A percentile compares a stretch with the other conserved stretches of the same genome.
Conservation (phyloP, 208 protist genomes). For the Kentomonas sorsogonicus region DNA sequence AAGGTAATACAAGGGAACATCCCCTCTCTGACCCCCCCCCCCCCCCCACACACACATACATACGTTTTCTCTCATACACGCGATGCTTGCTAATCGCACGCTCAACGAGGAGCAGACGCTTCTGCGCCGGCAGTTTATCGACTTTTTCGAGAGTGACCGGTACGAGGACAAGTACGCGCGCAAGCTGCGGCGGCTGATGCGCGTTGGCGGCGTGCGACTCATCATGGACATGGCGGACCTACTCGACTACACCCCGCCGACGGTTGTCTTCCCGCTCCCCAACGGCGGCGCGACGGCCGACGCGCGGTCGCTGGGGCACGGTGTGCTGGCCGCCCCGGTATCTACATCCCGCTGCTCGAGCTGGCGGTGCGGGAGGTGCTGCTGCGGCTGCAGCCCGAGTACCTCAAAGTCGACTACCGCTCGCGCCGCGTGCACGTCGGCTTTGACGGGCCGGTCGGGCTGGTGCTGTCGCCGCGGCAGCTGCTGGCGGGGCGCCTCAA, state of each 20-base stretch:
- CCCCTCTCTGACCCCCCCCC: too few relatives aligned
- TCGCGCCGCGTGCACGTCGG: constrained; percentile 82
- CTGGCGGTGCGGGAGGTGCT: constrained; percentile 90
- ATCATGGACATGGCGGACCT: constrained; percentile 92
- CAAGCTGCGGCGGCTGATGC: constrained; percentile 82
- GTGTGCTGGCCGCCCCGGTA: constrained; percentile 75
- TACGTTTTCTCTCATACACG: constrained; percentile 2
- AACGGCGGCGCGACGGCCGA: constrained; percentile 4
- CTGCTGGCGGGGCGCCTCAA: constrained; percentile 91
- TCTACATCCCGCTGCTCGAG: constrained; percentile 90
- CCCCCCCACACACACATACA: constrained; percentile 8
- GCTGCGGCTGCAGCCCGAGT: constrained; percentile 59
- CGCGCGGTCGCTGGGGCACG: constrained; percentile 44
- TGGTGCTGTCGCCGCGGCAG: constrained; percentile 92
- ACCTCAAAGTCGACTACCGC: constrained; percentile 84
- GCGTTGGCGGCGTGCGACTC: constrained; percentile 64
- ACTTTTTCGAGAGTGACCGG: constrained; percentile 87
- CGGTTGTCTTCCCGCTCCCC: background rate
- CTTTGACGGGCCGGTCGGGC: constrained; percentile 93
- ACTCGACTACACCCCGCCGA: constrained; percentile 58
- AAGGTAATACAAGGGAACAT: too few relatives aligned
- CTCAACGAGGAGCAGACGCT: constrained; percentile 87
- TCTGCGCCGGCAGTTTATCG: constrained; percentile 81
- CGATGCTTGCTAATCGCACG: constrained; percentile 70
- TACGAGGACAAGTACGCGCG: constrained; percentile 81